These are phyloP conservation scores for Pezicula radicicola DNA, from an alignment of 2,329 filamentous ascomycete species.

Conservation along the genomic window DNA sequence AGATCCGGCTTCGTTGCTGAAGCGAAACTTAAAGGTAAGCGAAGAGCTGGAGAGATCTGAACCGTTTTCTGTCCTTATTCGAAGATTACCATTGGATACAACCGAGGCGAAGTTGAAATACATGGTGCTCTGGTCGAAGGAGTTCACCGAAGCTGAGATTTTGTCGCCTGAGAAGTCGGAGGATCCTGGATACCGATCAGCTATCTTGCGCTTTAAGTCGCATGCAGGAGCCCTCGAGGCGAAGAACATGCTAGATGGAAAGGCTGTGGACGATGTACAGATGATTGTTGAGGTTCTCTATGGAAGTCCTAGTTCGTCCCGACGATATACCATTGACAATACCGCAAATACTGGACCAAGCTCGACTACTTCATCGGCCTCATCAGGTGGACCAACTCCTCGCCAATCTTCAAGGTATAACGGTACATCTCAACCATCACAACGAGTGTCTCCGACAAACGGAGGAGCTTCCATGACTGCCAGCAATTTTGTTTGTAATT, in stretches of 20 bases:
- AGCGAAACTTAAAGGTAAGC: neutral
- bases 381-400: slow-evolving; percentile 26
- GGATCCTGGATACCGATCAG: slow-evolving; percentile 48
- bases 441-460: neutral
- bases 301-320: slow-evolving; percentile 28
- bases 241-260: slow-evolving; percentile 54
- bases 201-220: slow-evolving; percentile 50
- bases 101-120: slow-evolving; percentile 50
- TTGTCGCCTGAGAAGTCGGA: slow-evolving; percentile 45
- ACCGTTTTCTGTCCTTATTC: slow-evolving; percentile 46
- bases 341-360: slow-evolving; percentile 38
- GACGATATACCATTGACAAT: slow-evolving; percentile 52
- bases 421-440: neutral
- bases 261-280: slow-evolving; percentile 45
- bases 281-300: slow-evolving; percentile 57
- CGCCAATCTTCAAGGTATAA: slow-evolving; percentile 48
- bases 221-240: slow-evolving; percentile 50
- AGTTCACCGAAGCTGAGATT: slow-evolving; percentile 48
- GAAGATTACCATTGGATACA: slow-evolving; percentile 50
- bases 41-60: neutral
- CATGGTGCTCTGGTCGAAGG: slow-evolving; percentile 58
- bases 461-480: neutral
- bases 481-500: too few relatives aligned
- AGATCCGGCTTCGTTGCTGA: neutral
- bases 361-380: slow-evolving; percentile 37